phyloP scores from a whole-genome alignment of 78 protist genomes.

The Dictyostelium brefeldianum region DNA sequence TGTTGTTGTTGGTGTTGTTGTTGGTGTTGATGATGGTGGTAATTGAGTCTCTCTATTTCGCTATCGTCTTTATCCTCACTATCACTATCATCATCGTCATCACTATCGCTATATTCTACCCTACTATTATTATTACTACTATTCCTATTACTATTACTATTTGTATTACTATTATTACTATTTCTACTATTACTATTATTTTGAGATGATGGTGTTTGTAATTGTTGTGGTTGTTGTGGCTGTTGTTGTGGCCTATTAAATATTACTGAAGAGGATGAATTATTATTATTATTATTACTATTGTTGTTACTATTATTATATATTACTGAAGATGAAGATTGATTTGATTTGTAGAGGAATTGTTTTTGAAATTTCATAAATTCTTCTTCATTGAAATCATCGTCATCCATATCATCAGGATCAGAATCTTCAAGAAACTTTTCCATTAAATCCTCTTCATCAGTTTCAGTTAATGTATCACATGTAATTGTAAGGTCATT shows the following conservation, averaged over 20 bases:
- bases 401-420: background rate
- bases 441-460: constrained; percentile 45
- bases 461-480: constrained; percentile 71
- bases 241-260: background rate
- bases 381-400: constrained; percentile 23
- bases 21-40: background rate
- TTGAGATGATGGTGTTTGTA: background rate
- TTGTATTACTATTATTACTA: background rate
- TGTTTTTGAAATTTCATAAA: constrained; percentile 48
- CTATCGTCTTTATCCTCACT: background rate
- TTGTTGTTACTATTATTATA: background rate
- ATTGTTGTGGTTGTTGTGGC: background rate
- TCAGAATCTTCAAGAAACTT: constrained; percentile 27
- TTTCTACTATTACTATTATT: background rate
- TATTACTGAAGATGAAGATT: background rate
- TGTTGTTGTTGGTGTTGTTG: background rate
- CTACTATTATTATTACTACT: background rate
- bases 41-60: background rate
- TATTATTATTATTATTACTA: background rate
- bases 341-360: background rate
- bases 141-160: background rate
- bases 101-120: background rate
- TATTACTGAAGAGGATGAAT: constrained; percentile 1
- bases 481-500: constrained; percentile 70
- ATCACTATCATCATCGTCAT: background rate